Evolutionary conservation across 2,329 filamentous ascomycete species (phyloP).

Genomic region (Cryphonectria japonica): DNA sequence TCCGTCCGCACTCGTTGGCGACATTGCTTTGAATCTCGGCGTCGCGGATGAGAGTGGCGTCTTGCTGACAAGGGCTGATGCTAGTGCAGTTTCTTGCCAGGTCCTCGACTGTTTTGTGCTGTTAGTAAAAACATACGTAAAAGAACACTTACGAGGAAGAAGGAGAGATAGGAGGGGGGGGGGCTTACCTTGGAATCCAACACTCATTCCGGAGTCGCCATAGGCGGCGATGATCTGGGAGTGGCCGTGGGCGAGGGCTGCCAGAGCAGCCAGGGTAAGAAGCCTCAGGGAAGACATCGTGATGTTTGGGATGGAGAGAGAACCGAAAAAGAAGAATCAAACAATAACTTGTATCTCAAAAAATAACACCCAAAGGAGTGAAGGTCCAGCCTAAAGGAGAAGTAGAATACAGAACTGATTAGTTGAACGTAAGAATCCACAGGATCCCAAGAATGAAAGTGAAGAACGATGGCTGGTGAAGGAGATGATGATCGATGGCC

Average conservation of each 20-base stretch:
- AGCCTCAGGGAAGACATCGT: conserved; percentile 44
- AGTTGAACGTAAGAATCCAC: conserved; percentile 21
- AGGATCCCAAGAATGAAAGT: conserved; percentile 28
- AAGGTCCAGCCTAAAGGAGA: conserved; percentile 30
- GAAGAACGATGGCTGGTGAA: conserved; percentile 22
- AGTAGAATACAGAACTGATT: conserved; percentile 27
- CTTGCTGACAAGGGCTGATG: conserved; percentile 68
- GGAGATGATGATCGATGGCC: conserved; percentile 18
- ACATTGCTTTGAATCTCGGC: conserved; percentile 55
- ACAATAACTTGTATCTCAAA: conserved; percentile 28
- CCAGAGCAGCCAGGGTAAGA: conserved; percentile 41
- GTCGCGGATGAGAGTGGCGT: conserved; percentile 66
- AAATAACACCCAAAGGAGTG: conserved; percentile 30
- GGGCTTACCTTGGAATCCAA: conserved; percentile 53
- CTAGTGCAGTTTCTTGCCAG: conserved; percentile 66
- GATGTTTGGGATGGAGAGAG: conserved; percentile 33
- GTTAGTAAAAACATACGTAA: background rate
- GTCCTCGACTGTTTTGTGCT: conserved; percentile 47
- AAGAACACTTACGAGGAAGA: background rate
- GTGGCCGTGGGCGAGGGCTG: conserved; percentile 46
- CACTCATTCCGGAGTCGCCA: conserved; percentile 47
- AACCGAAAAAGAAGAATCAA: conserved; percentile 21
- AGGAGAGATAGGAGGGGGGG: no score
- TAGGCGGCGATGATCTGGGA: conserved; percentile 52
- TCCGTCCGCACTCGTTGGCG: conserved; percentile 66